Evolutionary conservation across 768 basidiomycete genomes (phyloP).

Genomic region (Agaricus subrufescens): DNA sequence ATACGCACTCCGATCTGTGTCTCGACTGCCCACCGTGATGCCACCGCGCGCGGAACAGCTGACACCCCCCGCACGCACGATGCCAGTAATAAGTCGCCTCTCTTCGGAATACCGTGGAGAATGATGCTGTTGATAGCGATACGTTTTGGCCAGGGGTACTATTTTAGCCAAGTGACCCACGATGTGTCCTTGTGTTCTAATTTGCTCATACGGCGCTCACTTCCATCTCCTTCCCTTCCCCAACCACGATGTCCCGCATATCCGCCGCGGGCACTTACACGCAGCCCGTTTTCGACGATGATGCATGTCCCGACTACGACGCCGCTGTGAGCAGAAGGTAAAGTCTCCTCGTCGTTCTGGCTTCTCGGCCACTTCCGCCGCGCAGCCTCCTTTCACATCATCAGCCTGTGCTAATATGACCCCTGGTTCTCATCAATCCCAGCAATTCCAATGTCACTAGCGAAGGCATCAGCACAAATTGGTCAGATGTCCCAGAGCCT

Average conservation of each 20-base stretch:
- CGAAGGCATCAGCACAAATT: conserved; percentile 13
- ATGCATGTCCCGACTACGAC: conserved; percentile 37
- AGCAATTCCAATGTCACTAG: conserved; percentile 24
- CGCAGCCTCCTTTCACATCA: background rate
- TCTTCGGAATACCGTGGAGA: too few relatives aligned
- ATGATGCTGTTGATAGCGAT: too few relatives aligned
- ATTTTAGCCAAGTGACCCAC: background rate
- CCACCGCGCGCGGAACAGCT: too few relatives aligned
- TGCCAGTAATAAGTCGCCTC: too few relatives aligned
- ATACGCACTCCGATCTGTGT: too few relatives aligned
- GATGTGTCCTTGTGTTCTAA: background rate
- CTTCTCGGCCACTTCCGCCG: conserved; percentile 13
- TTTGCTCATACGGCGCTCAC: background rate
- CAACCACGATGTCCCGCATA: conserved; percentile 11
- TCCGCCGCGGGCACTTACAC: background rate
- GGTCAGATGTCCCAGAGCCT: conserved; percentile 17
- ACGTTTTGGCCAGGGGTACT: too few relatives aligned
- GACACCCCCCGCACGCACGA: too few relatives aligned
- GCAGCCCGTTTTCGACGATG: conserved; percentile 20
- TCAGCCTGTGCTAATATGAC: background rate
- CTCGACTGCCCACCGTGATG: too few relatives aligned
- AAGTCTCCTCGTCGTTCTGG: conserved; percentile 5
- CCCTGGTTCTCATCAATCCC: conserved; percentile 7
- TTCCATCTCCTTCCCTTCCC: conserved; percentile 4
- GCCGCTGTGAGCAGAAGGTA: conserved; percentile 35